Evolutionary conservation across 2,329 filamentous ascomycete genomes (phyloP).

Genomic region (Xylaria sp.): DNA sequence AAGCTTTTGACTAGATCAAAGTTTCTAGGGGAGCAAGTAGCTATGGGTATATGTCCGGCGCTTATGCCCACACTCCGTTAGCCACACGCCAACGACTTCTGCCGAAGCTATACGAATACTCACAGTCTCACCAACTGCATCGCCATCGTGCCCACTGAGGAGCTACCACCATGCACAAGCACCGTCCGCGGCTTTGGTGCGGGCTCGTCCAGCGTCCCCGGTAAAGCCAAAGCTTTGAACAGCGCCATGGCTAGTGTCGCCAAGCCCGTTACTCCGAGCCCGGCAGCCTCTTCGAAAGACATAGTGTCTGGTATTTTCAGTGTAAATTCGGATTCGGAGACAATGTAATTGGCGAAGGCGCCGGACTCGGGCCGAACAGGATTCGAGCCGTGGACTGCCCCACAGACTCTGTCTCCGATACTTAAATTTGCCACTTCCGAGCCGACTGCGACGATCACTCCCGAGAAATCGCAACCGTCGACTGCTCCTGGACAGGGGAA

Average conservation of each 20-base stretch:
- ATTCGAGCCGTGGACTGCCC: conserved; percentile 44
- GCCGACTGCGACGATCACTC: conserved; percentile 28
- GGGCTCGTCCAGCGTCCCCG: conserved; percentile 30
- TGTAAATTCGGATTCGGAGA: conserved; percentile 37
- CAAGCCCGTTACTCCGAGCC: conserved; percentile 36
- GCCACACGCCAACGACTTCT: background rate
- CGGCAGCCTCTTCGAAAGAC: conserved; percentile 41
- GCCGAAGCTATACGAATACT: background rate
- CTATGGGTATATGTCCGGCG: background rate
- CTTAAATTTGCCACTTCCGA: conserved; percentile 25
- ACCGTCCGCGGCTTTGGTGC: conserved; percentile 37
- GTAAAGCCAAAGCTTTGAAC: conserved; percentile 39
- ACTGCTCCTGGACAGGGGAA: conserved; percentile 26
- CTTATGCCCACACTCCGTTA: background rate
- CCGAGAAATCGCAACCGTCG: conserved; percentile 31
- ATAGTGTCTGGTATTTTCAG: conserved; percentile 41
- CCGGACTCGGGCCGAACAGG: conserved; percentile 38
- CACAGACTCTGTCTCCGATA: conserved; percentile 46
- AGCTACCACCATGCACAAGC: conserved; percentile 53
- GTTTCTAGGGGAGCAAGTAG: conserved; percentile 15
- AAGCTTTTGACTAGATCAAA: background rate
- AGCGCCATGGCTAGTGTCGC: conserved; percentile 41
- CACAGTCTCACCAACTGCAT: conserved; percentile 48
- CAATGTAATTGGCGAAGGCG: conserved; percentile 45
- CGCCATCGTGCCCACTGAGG: conserved; percentile 49